A percentile compares a stretch with the other conserved stretches of the same genome.
Evolutionary conservation across 345 rosid species (phyloP).

Genomic region (Rhizophora apiculata): DNA sequence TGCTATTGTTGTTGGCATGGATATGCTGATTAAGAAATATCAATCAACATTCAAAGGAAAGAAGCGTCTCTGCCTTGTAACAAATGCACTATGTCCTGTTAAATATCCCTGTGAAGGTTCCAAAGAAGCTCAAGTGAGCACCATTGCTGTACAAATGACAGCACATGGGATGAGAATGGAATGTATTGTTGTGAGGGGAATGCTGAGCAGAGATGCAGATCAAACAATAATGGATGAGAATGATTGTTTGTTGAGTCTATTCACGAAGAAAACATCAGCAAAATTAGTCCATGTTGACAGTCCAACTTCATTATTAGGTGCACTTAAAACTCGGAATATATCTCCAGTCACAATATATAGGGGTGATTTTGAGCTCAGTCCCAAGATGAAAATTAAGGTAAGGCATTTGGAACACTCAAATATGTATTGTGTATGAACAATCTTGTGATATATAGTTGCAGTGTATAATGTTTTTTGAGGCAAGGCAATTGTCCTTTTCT

Average conservation of each 20-base stretch:
- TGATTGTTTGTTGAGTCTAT: constrained; percentile 58
- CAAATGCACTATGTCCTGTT: constrained; percentile 62
- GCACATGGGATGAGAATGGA: constrained; percentile 70
- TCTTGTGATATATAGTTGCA: not conserved
- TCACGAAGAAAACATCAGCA: constrained; percentile 51
- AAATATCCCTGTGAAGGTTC: constrained; percentile 76
- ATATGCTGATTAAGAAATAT: constrained; percentile 81
- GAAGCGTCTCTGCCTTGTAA: constrained; percentile 76
- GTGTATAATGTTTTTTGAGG: not conserved
- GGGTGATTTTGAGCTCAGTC: constrained; percentile 77
- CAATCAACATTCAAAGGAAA: constrained; percentile 59
- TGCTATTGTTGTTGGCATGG: constrained; percentile 92
- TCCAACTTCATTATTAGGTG: constrained; percentile 75
- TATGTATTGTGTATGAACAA: constrained; percentile 1
- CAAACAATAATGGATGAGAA: constrained; percentile 59
- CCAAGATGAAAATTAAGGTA: constrained; percentile 79
- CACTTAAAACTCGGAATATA: constrained; percentile 65
- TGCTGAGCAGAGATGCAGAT: constrained; percentile 27
- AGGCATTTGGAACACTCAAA: constrained; percentile 13
- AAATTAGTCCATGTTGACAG: constrained; percentile 61
- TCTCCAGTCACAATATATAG: constrained; percentile 78
- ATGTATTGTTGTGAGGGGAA: constrained; percentile 56
- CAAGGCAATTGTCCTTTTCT: not conserved
- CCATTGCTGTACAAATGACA: constrained; percentile 64
- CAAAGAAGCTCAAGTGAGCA: constrained; percentile 75